Percentiles rank a stretch among this genome's conserved stretches.
Conservation (phyloP, 805 yeast genomes). For the Cyberlindnera euphorbiae region DNA sequence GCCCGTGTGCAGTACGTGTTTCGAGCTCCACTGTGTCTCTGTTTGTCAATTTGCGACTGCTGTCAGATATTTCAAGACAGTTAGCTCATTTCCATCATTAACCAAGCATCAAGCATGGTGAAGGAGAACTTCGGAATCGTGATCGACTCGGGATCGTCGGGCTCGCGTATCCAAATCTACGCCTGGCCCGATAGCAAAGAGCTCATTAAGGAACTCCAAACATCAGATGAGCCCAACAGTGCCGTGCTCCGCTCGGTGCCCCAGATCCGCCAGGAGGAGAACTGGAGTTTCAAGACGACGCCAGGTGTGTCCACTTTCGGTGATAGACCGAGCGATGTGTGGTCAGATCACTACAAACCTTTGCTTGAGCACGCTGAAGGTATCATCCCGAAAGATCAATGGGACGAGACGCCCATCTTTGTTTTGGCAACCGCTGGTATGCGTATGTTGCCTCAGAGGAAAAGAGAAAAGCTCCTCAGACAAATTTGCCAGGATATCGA, state of each 20-base stretch:
- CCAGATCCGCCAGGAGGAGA: conserved; percentile 51
- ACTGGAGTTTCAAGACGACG: conserved; percentile 66
- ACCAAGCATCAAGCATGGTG: too few relatives aligned
- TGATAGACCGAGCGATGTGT: conserved; percentile 49
- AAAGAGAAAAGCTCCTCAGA: conserved; percentile 48
- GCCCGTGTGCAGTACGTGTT: too few relatives aligned
- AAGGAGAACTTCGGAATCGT: conserved; percentile 69
- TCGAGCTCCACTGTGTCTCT: too few relatives aligned
- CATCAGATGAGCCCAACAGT: conserved; percentile 31
- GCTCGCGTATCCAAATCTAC: conserved; percentile 83
- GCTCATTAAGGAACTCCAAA: conserved; percentile 22
- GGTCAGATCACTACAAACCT: conserved; percentile 64
- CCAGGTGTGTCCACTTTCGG: conserved; percentile 83
- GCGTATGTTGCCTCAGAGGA: conserved; percentile 62
- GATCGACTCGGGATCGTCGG: conserved; percentile 93
- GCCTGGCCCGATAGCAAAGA: conserved; percentile 60
- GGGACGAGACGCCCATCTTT: conserved; percentile 73
- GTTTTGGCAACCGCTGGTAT: conserved; percentile 97
- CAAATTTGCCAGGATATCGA: conserved; percentile 57
- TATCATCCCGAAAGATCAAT: conserved; percentile 60
- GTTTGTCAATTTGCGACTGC: too few relatives aligned
- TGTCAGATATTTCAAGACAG: too few relatives aligned
- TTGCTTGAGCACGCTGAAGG: conserved; percentile 64
- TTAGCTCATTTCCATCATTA: too few relatives aligned
- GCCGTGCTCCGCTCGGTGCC: conserved; percentile 56